Base-by-base conservation (phyloP, 2,329 filamentous ascomycete species). In the Mycosphaerella sp. region DNA sequence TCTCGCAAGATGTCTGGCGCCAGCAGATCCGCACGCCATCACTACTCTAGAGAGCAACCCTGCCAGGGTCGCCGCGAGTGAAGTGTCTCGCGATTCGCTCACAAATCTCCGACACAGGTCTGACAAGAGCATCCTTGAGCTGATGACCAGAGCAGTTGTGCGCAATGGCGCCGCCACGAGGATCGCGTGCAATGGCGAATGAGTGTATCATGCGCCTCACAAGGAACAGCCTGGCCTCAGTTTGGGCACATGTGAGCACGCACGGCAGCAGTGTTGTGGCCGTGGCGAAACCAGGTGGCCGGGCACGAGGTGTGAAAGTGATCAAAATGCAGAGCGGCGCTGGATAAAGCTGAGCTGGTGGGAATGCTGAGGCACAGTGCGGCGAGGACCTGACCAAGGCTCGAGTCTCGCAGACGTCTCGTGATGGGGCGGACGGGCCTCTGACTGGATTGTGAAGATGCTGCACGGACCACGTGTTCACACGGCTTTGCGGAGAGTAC, bases 391-490 rank as follows among this genome's bases (percentile, higher is more conserved):
- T 18, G 37, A 21, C 6, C 10, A 21, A 4, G 30, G 30, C 30
- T 32, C 13, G 10, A n/a, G 30, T 34, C 13, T 34, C 6, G 21
- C 21, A 25, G 21, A 25, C 30, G 10, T 34, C 6, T 34, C 10
- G 4, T 5, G 13, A 6, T 4, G 10, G 4, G 7, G 30, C 13
- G 13, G 2, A 12, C 10, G 10, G 10, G 30, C 9, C 10, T 34
- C 30, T 34, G 30, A 40, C n/a, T 14, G 17, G 18, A 36, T 7
- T 21, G 43, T 18, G n/a, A 44, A 55, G 52, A 52, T 45, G 52
- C 48, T 42, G 59, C 62, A 63, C 59, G 51, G 61, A 58, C 58
- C 62, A 64, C 51, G 50, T 21, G 59, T 63, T 64, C 58, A 41
- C 44, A 50, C 28, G 49, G 34, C 32, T 37, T 28, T 41, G 34